Evolutionary conservation across 331 rosid species (phyloP).

Genomic region (Dryas integrifolia): DNA sequence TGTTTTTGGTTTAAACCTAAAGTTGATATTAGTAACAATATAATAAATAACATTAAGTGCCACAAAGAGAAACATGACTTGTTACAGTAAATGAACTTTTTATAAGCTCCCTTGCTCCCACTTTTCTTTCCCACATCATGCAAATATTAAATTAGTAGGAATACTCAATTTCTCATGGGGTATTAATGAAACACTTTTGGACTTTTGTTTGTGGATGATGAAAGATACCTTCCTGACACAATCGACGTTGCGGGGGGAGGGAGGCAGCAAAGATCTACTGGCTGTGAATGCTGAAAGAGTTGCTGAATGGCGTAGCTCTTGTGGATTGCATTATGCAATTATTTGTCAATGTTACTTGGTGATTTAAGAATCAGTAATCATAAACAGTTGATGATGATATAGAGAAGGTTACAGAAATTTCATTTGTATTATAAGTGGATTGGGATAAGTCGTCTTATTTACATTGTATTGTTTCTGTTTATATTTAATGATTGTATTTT

Average conservation of each 20-base stretch:
- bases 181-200: background rate
- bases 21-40: background rate
- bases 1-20: background rate
- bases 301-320: constrained; percentile 28
- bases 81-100: background rate
- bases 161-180: background rate
- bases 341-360: constrained; percentile 19
- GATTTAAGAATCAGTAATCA: constrained; percentile 25
- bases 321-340: constrained; percentile 24
- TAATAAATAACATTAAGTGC: background rate
- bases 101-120: background rate
- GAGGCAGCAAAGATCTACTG: constrained; percentile 85
- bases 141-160: background rate
- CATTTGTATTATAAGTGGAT: constrained; percentile 39
- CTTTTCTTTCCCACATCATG: background rate
- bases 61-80: background rate
- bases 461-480: constrained; percentile 20
- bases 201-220: constrained; percentile 21
- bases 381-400: constrained; percentile 20
- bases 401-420: constrained; percentile 17
- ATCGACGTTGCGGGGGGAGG: constrained; percentile 77
- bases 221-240: constrained; percentile 86
- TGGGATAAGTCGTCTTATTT: constrained; percentile 26
- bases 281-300: constrained; percentile 73
- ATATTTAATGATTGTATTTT: constrained; percentile 24